Evolutionary conservation across 805 yeast genomes (phyloP).

Genomic region (Saturnispora bothae): DNA sequence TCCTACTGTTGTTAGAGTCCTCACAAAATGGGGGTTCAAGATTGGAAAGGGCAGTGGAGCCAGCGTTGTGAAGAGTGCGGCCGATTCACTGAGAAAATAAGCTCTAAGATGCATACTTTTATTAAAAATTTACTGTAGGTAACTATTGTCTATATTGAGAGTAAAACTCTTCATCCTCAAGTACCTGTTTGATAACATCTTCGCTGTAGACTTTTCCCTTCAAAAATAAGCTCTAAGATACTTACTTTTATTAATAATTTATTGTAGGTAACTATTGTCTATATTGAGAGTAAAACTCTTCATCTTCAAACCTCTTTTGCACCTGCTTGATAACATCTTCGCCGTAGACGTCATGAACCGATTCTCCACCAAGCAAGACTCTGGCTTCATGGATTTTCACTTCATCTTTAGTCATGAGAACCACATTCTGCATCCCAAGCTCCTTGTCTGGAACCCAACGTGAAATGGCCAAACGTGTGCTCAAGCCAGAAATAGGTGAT

Average conservation of each 20-base stretch:
- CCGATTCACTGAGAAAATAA: too few species aligned
- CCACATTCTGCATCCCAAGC: constrained; percentile 65
- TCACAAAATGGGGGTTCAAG: constrained; percentile 72
- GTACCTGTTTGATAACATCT: constrained; percentile 47
- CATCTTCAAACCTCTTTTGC: constrained; percentile 60
- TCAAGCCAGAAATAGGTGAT: constrained; percentile 74
- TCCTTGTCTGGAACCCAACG: constrained; percentile 72
- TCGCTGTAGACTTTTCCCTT: too few species aligned
- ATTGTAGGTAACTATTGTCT: constrained; percentile 20
- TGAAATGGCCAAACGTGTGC: constrained; percentile 70
- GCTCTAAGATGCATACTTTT: too few species aligned
- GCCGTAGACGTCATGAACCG: constrained; percentile 52
- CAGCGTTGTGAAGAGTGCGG: too few species aligned
- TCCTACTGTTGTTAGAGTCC: constrained; percentile 57
- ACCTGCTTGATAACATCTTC: constrained; percentile 47
- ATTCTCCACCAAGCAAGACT: constrained; percentile 61
- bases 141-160: constrained; percentile 37
- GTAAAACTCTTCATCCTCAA: constrained; percentile 67
- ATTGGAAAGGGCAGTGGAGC: constrained; percentile 53
- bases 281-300: constrained; percentile 56
- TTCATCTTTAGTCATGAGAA: constrained; percentile 82
- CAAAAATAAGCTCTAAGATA: too few species aligned
- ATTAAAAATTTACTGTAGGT: too few species aligned
- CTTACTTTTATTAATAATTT: too few species aligned
- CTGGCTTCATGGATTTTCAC: constrained; percentile 68